phyloP scores from a whole-genome alignment of 2,329 filamentous ascomycete species.

The Ophiostoma quercus region DNA sequence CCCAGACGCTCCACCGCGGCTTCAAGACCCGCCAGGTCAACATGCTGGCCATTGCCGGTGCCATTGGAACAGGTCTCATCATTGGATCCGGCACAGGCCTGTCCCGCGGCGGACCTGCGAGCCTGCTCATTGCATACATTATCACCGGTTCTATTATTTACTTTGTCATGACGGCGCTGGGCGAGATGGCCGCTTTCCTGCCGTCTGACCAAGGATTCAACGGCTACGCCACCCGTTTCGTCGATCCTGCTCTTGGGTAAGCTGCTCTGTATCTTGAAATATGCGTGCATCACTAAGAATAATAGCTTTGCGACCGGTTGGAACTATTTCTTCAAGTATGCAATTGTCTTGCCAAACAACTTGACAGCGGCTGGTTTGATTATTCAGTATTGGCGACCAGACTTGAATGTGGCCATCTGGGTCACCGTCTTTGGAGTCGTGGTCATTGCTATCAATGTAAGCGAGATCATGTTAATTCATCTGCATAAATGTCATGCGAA shows the following conservation, averaged over 20 bases:
- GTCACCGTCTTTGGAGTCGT: not conserved
- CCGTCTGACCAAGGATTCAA: not conserved
- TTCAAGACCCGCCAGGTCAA: constrained; percentile 10
- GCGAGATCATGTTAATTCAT: not conserved
- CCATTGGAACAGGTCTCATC: constrained; percentile 9
- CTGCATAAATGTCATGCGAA: not conserved
- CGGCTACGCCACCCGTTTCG: not conserved
- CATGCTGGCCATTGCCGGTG: constrained; percentile 7
- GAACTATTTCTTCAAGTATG: constrained; percentile 11
- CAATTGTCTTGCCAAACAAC: not conserved
- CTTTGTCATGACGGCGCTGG: constrained; percentile 9
- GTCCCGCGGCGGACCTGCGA: constrained; percentile 2
- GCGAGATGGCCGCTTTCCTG: constrained; percentile 6
- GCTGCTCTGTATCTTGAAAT: not conserved
- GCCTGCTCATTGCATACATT: not conserved
- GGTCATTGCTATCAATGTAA: not conserved
- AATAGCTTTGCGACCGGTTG: not conserved
- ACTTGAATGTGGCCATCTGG: not conserved
- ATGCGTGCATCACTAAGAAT: not conserved
- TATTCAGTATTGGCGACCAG: not conserved
- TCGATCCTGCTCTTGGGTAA: not conserved
- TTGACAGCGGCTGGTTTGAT: constrained; percentile 5
- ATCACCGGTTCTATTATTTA: not conserved
- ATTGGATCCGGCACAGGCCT: not conserved
- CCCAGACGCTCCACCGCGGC: constrained; percentile 7